Conservation (phyloP, 495 filamentous ascomycete species). For the Thozetella sp. region DNA sequence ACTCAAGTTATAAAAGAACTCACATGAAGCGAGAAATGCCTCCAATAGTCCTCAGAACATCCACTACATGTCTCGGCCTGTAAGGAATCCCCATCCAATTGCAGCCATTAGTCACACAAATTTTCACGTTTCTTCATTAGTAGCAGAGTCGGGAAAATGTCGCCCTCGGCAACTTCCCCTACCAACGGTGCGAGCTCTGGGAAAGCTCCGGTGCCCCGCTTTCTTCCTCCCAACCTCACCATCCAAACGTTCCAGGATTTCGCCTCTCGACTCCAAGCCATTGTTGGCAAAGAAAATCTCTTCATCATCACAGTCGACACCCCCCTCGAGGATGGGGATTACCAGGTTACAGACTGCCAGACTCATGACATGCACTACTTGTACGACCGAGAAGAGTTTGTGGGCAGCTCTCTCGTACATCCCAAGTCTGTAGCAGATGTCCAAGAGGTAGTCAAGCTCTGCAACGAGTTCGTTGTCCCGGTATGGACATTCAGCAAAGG, state of each 20-base stretch:
- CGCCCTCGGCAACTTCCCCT: background rate
- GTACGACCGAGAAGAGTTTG: slow-evolving; percentile 38
- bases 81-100: too few species aligned
- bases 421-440: slow-evolving; percentile 42
- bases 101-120: too few species aligned
- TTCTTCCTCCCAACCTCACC: background rate
- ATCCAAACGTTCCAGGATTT: background rate
- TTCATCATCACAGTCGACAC: background rate
- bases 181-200: background rate
- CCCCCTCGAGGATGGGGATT: slow-evolving; percentile 29
- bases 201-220: background rate
- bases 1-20: too few species aligned
- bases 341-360: slow-evolving; percentile 46
- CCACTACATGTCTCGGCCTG: too few species aligned
- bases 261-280: background rate
- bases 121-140: too few species aligned
- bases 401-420: slow-evolving; percentile 38
- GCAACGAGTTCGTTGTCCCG: slow-evolving; percentile 45
- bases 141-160: too few species aligned
- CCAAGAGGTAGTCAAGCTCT: slow-evolving; percentile 37
- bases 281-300: background rate
- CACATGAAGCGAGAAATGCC: too few species aligned
- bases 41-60: too few species aligned
- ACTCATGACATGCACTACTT: slow-evolving; percentile 46
- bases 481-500: slow-evolving; percentile 52